Percentiles rank a stretch among this genome's conserved stretches.
Evolutionary conservation across 2,329 filamentous ascomycete genomes (phyloP).

Genomic region (Aspergillus aculeatinus): DNA sequence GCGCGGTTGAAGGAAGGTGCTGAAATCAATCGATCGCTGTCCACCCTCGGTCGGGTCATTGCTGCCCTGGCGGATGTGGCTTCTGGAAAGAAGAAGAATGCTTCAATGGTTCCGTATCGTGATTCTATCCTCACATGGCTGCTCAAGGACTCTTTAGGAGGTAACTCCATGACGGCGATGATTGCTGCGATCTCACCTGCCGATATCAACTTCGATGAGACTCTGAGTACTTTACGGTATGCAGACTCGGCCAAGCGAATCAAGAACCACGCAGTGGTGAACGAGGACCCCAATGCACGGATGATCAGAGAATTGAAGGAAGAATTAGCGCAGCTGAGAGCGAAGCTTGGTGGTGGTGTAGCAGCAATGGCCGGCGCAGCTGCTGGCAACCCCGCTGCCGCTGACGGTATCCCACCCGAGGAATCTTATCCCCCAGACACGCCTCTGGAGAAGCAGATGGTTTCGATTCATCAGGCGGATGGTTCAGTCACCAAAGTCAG

Average conservation of each 20-base stretch:
- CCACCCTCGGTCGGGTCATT: slow-evolving; percentile 95
- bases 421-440: slow-evolving; percentile 91
- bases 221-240: slow-evolving; percentile 89
- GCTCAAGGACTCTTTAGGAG: slow-evolving; percentile 91
- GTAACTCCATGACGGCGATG: slow-evolving; percentile 99
- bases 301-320: slow-evolving; percentile 99
- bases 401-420: slow-evolving; percentile 58
- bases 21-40: slow-evolving; percentile 96
- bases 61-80: slow-evolving; percentile 90
- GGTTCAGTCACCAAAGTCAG: slow-evolving; percentile 91
- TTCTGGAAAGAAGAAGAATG: slow-evolving; percentile 73
- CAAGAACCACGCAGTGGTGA: slow-evolving; percentile 99
- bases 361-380: slow-evolving; percentile 39
- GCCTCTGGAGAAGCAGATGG: slow-evolving; percentile 91
- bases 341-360: slow-evolving; percentile 70
- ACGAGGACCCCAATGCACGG: slow-evolving; percentile 96
- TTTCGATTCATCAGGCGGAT: slow-evolving; percentile 84
- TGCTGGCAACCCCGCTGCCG: slow-evolving; percentile 38
- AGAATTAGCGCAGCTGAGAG: slow-evolving; percentile 79
- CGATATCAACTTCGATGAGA: slow-evolving; percentile 99
- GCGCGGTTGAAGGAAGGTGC: slow-evolving; percentile 95
- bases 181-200: slow-evolving; percentile 98
- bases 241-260: slow-evolving; percentile 97
- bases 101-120: slow-evolving; percentile 85
- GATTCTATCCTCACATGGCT: slow-evolving; percentile 97